These are phyloP conservation scores for Penicillium sp. DNA, from an alignment of 2,329 filamentous ascomycete species.

Conservation along the genomic window DNA sequence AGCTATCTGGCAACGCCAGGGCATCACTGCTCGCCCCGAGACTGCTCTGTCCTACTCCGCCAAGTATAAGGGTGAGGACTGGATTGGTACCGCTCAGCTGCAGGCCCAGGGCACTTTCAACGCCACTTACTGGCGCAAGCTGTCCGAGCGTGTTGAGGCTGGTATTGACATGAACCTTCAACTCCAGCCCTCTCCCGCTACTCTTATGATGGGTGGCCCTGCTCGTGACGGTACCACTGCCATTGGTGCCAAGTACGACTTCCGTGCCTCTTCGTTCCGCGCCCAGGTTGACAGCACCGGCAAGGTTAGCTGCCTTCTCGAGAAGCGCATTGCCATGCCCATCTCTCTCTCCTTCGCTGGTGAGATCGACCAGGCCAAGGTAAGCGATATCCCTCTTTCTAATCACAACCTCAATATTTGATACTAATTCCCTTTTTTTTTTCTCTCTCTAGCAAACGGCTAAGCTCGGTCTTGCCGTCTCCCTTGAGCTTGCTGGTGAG, in stretches of 20 bases:
- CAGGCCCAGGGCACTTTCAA: slow-evolving; percentile 85
- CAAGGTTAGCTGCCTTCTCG: slow-evolving; percentile 86
- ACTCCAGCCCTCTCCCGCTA: slow-evolving; percentile 64
- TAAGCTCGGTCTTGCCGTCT: slow-evolving; percentile 92
- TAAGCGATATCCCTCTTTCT: slow-evolving; percentile 51
- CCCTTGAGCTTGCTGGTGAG: slow-evolving; percentile 80
- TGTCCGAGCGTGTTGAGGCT: slow-evolving; percentile 94
- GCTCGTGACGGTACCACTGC: slow-evolving; percentile 88
- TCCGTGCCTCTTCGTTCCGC: slow-evolving; percentile 91
- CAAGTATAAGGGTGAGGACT: slow-evolving; percentile 87
- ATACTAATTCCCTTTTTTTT: slow-evolving; percentile 7
- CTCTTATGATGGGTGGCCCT: slow-evolving; percentile 71
- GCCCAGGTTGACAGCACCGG: slow-evolving; percentile 94
- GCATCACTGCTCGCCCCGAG: slow-evolving; percentile 83
- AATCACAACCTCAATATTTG: background rate
- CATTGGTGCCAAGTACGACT: slow-evolving; percentile 96
- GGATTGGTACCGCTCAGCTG: slow-evolving; percentile 88
- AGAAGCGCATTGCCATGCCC: slow-evolving; percentile 92
- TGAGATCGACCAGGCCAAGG: slow-evolving; percentile 93
- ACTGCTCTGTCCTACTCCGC: slow-evolving; percentile 85
- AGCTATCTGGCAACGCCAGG: slow-evolving; percentile 87
- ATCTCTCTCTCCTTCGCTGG: slow-evolving; percentile 94
- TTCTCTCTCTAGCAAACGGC: slow-evolving; percentile 70
- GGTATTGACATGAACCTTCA: slow-evolving; percentile 93
- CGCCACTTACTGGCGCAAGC: slow-evolving; percentile 87